phyloP scores from a whole-genome alignment of 371 early-diverging fungal genomes.

The Mucor saturninus region DNA sequence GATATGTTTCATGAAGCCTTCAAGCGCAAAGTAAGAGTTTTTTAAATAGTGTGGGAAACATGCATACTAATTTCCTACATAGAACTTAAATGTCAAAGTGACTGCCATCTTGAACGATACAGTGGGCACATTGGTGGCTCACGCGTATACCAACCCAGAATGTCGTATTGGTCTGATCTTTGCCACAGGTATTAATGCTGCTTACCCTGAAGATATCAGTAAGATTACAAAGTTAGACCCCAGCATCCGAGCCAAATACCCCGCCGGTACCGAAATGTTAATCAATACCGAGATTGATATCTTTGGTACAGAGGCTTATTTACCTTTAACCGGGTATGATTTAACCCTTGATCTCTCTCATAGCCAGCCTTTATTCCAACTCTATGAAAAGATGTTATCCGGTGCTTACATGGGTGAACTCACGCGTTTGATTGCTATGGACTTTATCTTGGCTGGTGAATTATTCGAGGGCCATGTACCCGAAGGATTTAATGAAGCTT shows the following conservation, averaged over 20 bases:
- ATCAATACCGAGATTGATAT: constrained; percentile 89
- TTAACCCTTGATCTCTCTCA: constrained; percentile 74
- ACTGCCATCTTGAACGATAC: constrained; percentile 94
- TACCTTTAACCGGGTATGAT: constrained; percentile 87
- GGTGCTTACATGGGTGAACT: constrained; percentile 94
- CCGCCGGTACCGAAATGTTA: constrained; percentile 72
- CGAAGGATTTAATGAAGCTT: constrained; percentile 58
- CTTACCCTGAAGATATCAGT: constrained; percentile 36
- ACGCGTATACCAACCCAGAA: constrained; percentile 80
- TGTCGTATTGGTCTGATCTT: constrained; percentile 87
- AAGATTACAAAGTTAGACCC: constrained; percentile 32
- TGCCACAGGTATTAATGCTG: constrained; percentile 94
- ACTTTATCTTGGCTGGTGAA: constrained; percentile 68
- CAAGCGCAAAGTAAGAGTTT: constrained; percentile 60
- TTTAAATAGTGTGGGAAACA: not conserved
- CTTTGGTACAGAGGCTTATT: constrained; percentile 65
- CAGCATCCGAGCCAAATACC: constrained; percentile 21
- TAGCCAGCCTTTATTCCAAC: constrained; percentile 76
- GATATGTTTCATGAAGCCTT: constrained; percentile 82
- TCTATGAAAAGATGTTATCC: constrained; percentile 93
- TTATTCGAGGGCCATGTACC: constrained; percentile 72
- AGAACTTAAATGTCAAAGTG: constrained; percentile 72
- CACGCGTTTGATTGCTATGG: constrained; percentile 72
- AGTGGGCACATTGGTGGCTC: constrained; percentile 86
- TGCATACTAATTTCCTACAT: not conserved